A percentile compares a stretch with the other conserved stretches of the same genome.
Conservation (phyloP, 805 yeast species). For the Wickerhamiella parazyma region DNA sequence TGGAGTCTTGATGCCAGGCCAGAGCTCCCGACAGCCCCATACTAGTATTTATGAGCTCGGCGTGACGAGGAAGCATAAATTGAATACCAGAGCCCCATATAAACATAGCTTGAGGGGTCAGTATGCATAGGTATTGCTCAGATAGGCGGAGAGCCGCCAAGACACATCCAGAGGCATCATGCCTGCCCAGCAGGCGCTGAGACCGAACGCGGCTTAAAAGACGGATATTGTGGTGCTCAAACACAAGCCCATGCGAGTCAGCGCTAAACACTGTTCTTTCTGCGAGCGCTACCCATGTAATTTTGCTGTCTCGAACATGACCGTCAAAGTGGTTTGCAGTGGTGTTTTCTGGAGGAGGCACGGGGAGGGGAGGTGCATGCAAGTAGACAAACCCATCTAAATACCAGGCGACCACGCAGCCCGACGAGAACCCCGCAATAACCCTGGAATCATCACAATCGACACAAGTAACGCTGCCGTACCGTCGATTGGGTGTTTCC, state of each 20-base stretch:
- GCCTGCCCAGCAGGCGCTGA: slow-evolving; percentile 40
- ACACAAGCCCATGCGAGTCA: slow-evolving; percentile 43
- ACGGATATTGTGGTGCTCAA: slow-evolving; percentile 51
- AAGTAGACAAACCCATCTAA: slow-evolving; percentile 26
- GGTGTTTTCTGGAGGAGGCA: slow-evolving; percentile 8
- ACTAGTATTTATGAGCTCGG: slow-evolving; percentile 16
- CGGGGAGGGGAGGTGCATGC: slow-evolving; percentile 22
- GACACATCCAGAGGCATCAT: slow-evolving; percentile 12
- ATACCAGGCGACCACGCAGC: slow-evolving; percentile 61
- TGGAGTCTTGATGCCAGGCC: slow-evolving; percentile 33
- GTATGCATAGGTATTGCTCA: background rate
- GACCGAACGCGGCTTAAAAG: slow-evolving; percentile 37
- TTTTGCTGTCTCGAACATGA: slow-evolving; percentile 29
- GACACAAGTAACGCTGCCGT: slow-evolving; percentile 41
- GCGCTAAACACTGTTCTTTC: slow-evolving; percentile 36
- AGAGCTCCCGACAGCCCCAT: slow-evolving; percentile 31
- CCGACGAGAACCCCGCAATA: slow-evolving; percentile 52
- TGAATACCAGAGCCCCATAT: background rate
- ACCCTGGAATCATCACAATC: slow-evolving; percentile 57
- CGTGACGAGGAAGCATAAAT: slow-evolving; percentile 12
- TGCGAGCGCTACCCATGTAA: slow-evolving; percentile 36
- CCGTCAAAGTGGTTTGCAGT: slow-evolving; percentile 21
- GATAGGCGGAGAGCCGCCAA: background rate
- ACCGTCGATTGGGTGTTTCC: too few relatives aligned
- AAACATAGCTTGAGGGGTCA: background rate